Base-by-base conservation (phyloP, 371 early-diverging fungal species). In the Mortierella sp. region DNA sequence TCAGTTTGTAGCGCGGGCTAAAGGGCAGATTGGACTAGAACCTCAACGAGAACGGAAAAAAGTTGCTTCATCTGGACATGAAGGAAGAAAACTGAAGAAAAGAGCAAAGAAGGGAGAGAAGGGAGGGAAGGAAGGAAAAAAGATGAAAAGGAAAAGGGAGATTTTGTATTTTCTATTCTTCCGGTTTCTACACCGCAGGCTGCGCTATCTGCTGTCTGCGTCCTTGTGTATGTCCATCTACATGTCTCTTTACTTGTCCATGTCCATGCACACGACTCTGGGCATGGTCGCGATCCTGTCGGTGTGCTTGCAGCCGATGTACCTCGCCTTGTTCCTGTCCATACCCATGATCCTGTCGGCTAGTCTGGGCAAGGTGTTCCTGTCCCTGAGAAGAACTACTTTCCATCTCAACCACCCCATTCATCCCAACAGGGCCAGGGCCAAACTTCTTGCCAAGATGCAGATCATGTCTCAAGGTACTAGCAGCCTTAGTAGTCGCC, bases 401-500 rank as follows among this genome's bases (percentile, higher is more conserved):
- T 4, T 51, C 51, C 14, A 46, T 46, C 48, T 14, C 48, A 11
- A 11, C 48, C 11, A 1, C 46, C 10, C 46, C 46, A 44, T 10
- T 12, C 46, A 46, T 46, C 12, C 27, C 27, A n/a, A 0, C 24
- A 27, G n/a, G 10, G 7, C 55, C n/a, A 55, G n/a, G 10, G 3
- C 55, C 63, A 35, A 76, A 79, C 49, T 74, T 76, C 27, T 74
- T 78, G 27, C 58, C 58, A 12, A 58, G 29, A 58, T 58, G 58
- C 14, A 56, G 12, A 56, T 56, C 56, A 56, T 56, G 27, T 27
- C 10, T 56, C 3, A 56, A 27, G 29, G 27, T 56, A 56, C 56
- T 56, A 7, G n/a, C 56, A 16, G 84, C 78, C 18, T 78, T 75
- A 1, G 78, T 73, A n/a, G 78, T 65, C 35, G 80, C 68, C 1